Base-by-base conservation (phyloP, 2,329 filamentous ascomycete genomes). In the Ascochyta lentis region DNA sequence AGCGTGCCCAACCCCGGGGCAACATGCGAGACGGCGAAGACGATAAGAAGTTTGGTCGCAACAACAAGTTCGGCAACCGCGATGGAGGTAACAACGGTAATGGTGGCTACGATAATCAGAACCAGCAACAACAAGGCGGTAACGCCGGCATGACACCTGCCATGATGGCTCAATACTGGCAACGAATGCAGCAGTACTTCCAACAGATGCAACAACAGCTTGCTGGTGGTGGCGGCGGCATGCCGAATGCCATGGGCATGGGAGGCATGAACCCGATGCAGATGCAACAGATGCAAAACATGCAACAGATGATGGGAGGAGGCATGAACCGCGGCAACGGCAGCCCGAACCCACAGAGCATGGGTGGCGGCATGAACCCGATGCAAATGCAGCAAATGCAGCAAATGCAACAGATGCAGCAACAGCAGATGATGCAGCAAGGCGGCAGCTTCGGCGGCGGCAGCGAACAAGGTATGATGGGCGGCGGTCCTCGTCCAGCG, bases 161-260 rank as follows among this genome's bases (percentile, higher is more conserved):
- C 70, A 89, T 96, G 81, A 97, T 98, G 92, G 95, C 95, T 2
- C 93, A 97, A 75, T 97, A 98, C 79, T 96, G 95, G 87, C 92
- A 96, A 76, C 87, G 93, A 43, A 98, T 99, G 94, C 95, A 99
- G 77, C 91, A 96, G 74, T 96, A 96, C 78, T 96, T 97, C 76
- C 83, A 89, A 54, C 88, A 96, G 84, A 95, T 96, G 91, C 92
- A 96, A 77, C 91, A 94, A 69, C 89, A 95, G 73, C 91, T 96
- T 85, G 89, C 88, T 44, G 60, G 73, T 66, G 76, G 77, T 48
- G 65, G 76, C 67, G 74, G 70, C 52, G 66, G 69, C 34, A 72
- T 72, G 69, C 54, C 63, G 6, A 73, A 67, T 59, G 75, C 66
- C n/a, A 81, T 81, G 79, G 78, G 56, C 22, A 94, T 73, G 70